Evolutionary conservation across 106 monocot genomes (phyloP), one percentile per base, ranked within the genome.

Genomic region (Acorus calamus): DNA sequence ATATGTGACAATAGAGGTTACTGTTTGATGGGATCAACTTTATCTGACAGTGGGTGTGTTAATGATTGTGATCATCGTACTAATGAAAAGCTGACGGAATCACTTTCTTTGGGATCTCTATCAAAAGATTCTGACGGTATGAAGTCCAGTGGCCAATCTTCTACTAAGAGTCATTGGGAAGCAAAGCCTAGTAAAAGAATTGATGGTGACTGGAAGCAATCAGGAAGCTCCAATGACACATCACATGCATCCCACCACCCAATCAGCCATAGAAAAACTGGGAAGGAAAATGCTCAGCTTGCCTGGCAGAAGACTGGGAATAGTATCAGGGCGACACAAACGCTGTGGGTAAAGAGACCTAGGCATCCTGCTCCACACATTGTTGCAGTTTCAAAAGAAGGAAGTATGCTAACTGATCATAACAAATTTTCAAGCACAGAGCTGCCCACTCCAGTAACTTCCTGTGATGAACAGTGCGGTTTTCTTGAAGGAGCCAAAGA

Each of bases 241-340:
- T 49, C 59, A 9, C 60, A 42, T 7, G 14, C 50, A 47, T 48
- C 61, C 44, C 5, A 10, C 50, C 43, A 3, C 48, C 48, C 51
- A 45, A 67, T 62, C 41, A 51, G 43, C 62, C 46, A 51, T 9
- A 72, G 52, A 45, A 49, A 57, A 56, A 10, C 13, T 52, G 63
- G 68, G 47, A 72, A 68, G 47, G 67, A 72, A 47, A 78, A 78
- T 67, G 7, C 67, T 11, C 9, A 46, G 3, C 41, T 72, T 47
- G 12, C 60, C 4, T 72, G 72, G 67, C 59, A 68, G 44, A 67
- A 61, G 68, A 28, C 63, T 46, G 47, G 56, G 63, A 69, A 61
- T 44, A 57, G 52, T 42, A 50, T 52, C 64, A 64, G 50, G 58
- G 49, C 44, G 6, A 47, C 43, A 57, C 63, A 50, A 11, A 48